Evolutionary conservation across 208 protist genomes (phyloP), one percentile per base, ranked within the genome.

Genomic region (Acanthamoeba castellanii): DNA sequence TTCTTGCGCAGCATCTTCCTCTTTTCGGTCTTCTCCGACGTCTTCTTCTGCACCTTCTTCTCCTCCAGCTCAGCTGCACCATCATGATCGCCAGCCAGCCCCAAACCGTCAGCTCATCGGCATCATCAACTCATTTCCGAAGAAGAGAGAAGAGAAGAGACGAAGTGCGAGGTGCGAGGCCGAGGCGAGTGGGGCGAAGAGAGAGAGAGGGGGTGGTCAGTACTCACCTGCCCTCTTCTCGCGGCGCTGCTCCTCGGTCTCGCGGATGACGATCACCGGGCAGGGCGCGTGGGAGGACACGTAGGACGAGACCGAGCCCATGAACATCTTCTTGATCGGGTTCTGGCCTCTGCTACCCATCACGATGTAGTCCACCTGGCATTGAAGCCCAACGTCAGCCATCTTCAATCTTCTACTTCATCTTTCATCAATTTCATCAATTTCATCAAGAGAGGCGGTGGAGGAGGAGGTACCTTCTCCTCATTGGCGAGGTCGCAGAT

Each of bases 231-330:
- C 74, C 32, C 32, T 82, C 74, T 82, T 82, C 74, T 82, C 42
- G 42, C 74, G 74, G 74, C 74, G 74, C 22, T 82, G 34, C 74
- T 82, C 74, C 22, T 82, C 74, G 74, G 74, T 82, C 74, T 82
- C 74, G 42, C 74, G 32, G 74, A 82, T 82, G 14, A 82, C 74
- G 74, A 82, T 82, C 18, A 82, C 74, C 37, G 74, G 74, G 45
- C 74, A 82, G 18, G 74, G 74, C 18, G 74, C 74, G 74, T 82
- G 74, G 22, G 74, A 45, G 34, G 74, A 82, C 45, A 82, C 74
- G 45, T 82, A 82, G 42, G 42, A 55, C 37, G 74, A 82, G n/a
- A 82, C 74, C 18, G 74, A 82, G 22, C 74, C 74, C 74, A 82
- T 82, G 74, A 82, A 52, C 30, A 82, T 45, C 74, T 45, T n/a